Base-by-base conservation (phyloP, 202 grass and related monocot genomes). In the Panicum virgatum region DNA sequence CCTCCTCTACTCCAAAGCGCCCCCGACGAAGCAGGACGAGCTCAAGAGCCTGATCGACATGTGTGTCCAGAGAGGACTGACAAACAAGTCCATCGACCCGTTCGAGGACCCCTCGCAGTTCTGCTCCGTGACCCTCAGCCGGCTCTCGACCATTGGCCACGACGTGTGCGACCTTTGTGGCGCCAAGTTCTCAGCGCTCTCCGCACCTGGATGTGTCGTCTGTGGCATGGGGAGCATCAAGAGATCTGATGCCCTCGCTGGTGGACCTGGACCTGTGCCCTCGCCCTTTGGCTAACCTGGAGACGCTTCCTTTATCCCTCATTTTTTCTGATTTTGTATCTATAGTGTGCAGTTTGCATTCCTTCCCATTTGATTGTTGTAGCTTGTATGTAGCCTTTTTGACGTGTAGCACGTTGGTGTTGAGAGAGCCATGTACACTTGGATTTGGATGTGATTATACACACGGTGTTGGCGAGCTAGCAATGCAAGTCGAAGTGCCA, bases 141-240 rank as follows among this genome's bases (percentile, higher is more conserved):
- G 96, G 54, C 89, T 98, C 8, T 95, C 92, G 0, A 98, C 96
- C 79, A 98, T 98, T 5, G 96, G 96, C 0, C 87, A 95, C 6
- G 92, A 98, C 9, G 83, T 95, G 26, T 98, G 96, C 7, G 92
- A 98, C 46, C 91, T 98, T 14, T 98, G 96, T 14, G 92, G 96
- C 6, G 91, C 92, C 44, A 98, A 98, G 65, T 98, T 98, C 88
- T 95, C 90, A 0, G 96, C 96, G 18, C 90, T 98, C 48, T 93
- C 96, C 0, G 88, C 96, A 5, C 96, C 92, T 0, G 96, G 96
- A 38, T 98, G 96, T 6, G 88, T 98, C 34, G 60, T 98, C n/a
- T 98, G 96, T 25, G 96, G 96, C 43, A 98, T 98, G 96, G 96
- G 96, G 25, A 90, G 92, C 87, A 98, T 98, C 75, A 96, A 93